phyloP scores from a whole-genome alignment of 78 protist genomes.

The Acrasis kona region DNA sequence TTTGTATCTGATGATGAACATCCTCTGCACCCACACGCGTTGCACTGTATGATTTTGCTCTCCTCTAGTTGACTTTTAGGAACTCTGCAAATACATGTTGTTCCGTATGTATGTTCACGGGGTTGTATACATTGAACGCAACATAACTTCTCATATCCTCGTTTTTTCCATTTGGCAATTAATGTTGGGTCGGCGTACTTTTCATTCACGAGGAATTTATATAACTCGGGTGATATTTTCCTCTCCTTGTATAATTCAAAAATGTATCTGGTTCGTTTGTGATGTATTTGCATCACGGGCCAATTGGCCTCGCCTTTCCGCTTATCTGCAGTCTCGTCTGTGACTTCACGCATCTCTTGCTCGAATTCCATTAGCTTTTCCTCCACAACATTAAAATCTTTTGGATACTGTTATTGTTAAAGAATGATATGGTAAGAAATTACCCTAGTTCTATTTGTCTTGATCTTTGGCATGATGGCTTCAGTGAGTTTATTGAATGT shows the following conservation, averaged over 20 bases:
- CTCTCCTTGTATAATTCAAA: conserved; percentile 22
- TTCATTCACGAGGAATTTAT: conserved; percentile 68
- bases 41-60: not conserved
- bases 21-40: not conserved
- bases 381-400: too few relatives aligned
- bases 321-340: too few relatives aligned
- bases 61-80: conserved; percentile 30
- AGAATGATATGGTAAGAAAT: too few relatives aligned
- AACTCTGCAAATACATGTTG: conserved; percentile 84
- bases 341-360: too few relatives aligned
- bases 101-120: conserved; percentile 38
- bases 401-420: too few relatives aligned
- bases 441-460: too few relatives aligned
- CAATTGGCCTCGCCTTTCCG: too few relatives aligned
- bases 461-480: too few relatives aligned
- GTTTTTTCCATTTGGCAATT: conserved; percentile 95
- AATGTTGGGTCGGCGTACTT: conserved; percentile 64
- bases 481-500: too few relatives aligned
- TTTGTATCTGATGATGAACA: not conserved
- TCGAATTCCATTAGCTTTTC: too few relatives aligned
- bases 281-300: too few relatives aligned
- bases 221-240: conserved; percentile 61
- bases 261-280: conserved; percentile 29
- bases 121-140: conserved; percentile 74
- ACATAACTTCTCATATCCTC: conserved; percentile 85